A percentile compares a stretch with the other conserved stretches of the same genome.
These are phyloP conservation scores for Quercus aquifolioides DNA, from an alignment of 306 rosid species.

Conservation along the genomic window DNA sequence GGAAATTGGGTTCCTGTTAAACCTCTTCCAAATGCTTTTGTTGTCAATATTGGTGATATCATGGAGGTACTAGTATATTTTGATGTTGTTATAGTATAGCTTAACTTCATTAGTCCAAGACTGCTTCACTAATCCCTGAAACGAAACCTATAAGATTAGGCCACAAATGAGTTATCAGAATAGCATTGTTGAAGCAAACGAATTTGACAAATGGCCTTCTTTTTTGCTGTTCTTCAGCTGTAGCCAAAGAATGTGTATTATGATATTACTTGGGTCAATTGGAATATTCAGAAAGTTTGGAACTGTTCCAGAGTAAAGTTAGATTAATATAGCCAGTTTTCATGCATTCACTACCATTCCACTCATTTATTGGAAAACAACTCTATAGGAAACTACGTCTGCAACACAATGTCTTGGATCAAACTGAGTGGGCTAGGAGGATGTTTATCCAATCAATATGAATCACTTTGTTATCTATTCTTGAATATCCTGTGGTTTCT, in stretches of 20 bases:
- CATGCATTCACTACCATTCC: no score
- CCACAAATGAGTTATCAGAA: neutral
- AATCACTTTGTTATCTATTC: neutral
- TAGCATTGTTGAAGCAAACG: neutral
- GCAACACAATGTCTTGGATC: neutral
- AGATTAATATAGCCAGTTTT: no score
- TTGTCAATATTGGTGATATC: slow-evolving; percentile 39
- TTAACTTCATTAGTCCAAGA: neutral
- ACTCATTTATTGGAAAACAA: no score
- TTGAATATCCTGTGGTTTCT: neutral
- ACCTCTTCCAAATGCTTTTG: slow-evolving; percentile 46
- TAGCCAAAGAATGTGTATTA: no score
- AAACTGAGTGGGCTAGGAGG: neutral
- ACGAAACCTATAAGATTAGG: neutral
- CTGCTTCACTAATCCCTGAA: neutral
- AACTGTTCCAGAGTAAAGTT: no score
- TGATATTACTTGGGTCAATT: no score
- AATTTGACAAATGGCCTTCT: neutral
- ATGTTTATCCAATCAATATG: neutral
- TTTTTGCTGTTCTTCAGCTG: no score
- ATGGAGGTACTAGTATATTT: slow-evolving; percentile 30
- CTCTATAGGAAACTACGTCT: neutral
- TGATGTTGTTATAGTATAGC: neutral
- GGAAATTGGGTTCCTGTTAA: slow-evolving; percentile 40
- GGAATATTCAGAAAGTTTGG: no score